A percentile compares a stretch with the other conserved stretches of the same genome.
phyloP scores from a whole-genome alignment of 1,284 basidiomycete genomes.

The Apiotrichum laibachii region DNA sequence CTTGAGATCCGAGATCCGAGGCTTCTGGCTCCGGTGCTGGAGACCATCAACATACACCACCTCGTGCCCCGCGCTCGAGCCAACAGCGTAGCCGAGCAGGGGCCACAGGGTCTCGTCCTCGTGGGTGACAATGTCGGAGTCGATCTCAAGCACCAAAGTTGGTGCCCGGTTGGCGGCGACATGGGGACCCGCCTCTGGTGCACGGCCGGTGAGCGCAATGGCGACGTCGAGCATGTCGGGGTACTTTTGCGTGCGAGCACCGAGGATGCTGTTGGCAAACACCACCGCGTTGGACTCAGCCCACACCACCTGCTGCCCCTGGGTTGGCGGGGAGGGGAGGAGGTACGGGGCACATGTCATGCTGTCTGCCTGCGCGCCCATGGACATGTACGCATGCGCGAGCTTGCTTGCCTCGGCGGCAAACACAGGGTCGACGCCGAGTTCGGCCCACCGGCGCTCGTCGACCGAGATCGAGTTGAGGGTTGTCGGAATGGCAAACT shows the following conservation, averaged over 20 bases:
- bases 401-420: slow-evolving; percentile 1
- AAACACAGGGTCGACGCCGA: slow-evolving; percentile 2
- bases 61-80: not conserved
- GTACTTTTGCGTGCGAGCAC: slow-evolving; percentile 16
- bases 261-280: slow-evolving; percentile 15
- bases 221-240: slow-evolving; percentile 20
- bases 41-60: slow-evolving; percentile 11
- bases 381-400: slow-evolving; percentile 4
- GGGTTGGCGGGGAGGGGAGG: slow-evolving; percentile 5
- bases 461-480: slow-evolving; percentile 15
- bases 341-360: slow-evolving; percentile 20
- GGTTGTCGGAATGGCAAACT: slow-evolving; percentile 15
- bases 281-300: slow-evolving; percentile 18
- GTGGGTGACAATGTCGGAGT: not conserved
- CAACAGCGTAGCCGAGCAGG: slow-evolving; percentile 13
- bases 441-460: slow-evolving; percentile 1
- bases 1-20: slow-evolving; percentile 10
- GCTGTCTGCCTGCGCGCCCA: slow-evolving; percentile 2
- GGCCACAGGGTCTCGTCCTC: slow-evolving; percentile 8
- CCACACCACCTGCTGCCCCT: slow-evolving; percentile 10
- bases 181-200: slow-evolving; percentile 10
- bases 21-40: not conserved
- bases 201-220: slow-evolving; percentile 16
- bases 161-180: slow-evolving; percentile 3
- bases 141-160: not conserved